phyloP scores from a whole-genome alignment of 768 basidiomycete genomes.

The Podaxis carcinomalis region DNA sequence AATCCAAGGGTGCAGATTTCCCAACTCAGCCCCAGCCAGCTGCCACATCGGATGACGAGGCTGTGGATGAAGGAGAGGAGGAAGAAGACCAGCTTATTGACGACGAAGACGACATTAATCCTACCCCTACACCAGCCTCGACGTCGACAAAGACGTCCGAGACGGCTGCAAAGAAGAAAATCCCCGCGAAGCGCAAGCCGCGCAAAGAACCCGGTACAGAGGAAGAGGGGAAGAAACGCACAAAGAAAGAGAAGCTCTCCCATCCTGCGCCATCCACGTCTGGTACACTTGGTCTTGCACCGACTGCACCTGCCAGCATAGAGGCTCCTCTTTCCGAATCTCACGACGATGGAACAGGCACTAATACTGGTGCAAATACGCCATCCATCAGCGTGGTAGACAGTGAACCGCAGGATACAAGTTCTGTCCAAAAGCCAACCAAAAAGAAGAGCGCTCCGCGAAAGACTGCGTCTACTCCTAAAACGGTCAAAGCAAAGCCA shows the following conservation, averaged over 20 bases:
- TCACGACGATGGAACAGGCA: conserved; percentile 29
- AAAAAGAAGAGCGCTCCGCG: conserved; percentile 39
- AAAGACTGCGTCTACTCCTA: conserved; percentile 27
- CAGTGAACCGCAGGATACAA: conserved; percentile 13
- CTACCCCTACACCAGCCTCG: conserved; percentile 25
- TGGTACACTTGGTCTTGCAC: conserved; percentile 32
- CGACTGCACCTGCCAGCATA: conserved; percentile 35
- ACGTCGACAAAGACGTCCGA: conserved; percentile 24
- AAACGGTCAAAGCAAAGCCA: conserved; percentile 34
- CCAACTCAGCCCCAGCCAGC: conserved; percentile 17
- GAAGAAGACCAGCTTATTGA: conserved; percentile 82
- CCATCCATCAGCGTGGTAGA: conserved; percentile 18
- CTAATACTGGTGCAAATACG: conserved; percentile 18
- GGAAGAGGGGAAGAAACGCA: conserved; percentile 43
- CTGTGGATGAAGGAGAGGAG: conserved; percentile 61
- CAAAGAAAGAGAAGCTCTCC: conserved; percentile 34
- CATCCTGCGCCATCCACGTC: conserved; percentile 18
- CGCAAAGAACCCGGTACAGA: conserved; percentile 48
- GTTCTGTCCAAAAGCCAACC: conserved; percentile 21
- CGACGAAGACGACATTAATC: conserved; percentile 35
- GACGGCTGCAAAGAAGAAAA: conserved; percentile 44
- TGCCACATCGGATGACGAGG: conserved; percentile 19
- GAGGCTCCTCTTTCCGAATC: conserved; percentile 35
- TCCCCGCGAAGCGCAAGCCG: conserved; percentile 45
- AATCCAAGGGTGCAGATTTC: conserved; percentile 17